A percentile compares a stretch with the other conserved stretches of the same genome.
phyloP scores from a whole-genome alignment of 352 stramenopile species.

The Pythium oligandrum region DNA sequence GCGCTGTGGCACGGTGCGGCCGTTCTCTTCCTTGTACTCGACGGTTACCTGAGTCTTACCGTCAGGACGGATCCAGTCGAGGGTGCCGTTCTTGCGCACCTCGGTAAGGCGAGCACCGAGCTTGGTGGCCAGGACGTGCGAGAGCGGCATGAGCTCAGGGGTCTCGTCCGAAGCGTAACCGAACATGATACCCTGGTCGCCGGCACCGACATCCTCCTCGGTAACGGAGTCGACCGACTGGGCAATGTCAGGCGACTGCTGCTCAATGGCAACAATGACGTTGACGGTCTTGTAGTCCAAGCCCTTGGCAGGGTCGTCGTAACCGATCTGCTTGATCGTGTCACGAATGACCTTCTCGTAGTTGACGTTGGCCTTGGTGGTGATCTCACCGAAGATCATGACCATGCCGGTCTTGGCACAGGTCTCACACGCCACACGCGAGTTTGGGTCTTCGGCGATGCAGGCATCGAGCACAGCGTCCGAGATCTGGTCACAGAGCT shows the following conservation, averaged over 20 bases:
- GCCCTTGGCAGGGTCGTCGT: conserved; percentile 98
- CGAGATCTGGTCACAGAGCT: conserved; percentile 98
- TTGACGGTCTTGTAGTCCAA: conserved; percentile 99
- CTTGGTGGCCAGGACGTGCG: conserved; percentile 96
- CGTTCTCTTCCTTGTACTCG: conserved; percentile 97
- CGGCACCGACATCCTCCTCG: conserved; percentile 96
- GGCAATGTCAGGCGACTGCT: conserved; percentile 99
- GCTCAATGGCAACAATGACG: conserved; percentile 99
- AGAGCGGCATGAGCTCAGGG: conserved; percentile 96
- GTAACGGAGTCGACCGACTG: conserved; percentile 97
- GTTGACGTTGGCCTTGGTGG: conserved; percentile 98
- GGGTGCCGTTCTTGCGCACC: conserved; percentile 98
- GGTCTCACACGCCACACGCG: conserved; percentile 98
- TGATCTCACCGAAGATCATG: conserved; percentile 99
- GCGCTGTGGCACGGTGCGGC: conserved; percentile 92
- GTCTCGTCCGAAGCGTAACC: conserved; percentile 98
- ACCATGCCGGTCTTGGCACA: conserved; percentile 99
- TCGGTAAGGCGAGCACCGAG: conserved; percentile 96
- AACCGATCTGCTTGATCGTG: conserved; percentile 99
- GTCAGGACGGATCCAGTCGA: conserved; percentile 98
- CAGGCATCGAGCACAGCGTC: conserved; percentile 99
- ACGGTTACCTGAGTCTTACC: conserved; percentile 99
- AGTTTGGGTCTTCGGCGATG: conserved; percentile 96
- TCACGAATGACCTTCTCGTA: conserved; percentile 99
- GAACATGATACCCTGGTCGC: conserved; percentile 95